A percentile compares a stretch with the other conserved stretches of the same genome.
Evolutionary conservation across 176 grass and related monocot species (phyloP).

Genomic region (Carex parvula): DNA sequence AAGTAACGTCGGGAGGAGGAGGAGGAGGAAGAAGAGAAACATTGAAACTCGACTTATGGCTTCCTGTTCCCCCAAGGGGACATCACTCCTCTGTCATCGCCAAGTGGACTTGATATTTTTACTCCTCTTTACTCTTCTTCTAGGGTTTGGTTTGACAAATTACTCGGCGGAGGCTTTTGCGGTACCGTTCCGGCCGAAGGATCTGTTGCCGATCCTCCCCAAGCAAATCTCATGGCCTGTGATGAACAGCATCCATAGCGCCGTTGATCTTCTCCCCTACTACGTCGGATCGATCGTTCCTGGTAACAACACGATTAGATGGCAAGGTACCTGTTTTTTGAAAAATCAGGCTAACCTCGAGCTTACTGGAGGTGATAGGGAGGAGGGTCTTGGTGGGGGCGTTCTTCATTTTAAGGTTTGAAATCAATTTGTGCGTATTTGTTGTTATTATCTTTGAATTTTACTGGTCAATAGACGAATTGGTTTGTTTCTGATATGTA

Average conservation of each 20-base stretch:
- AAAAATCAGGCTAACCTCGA: constrained; percentile 66
- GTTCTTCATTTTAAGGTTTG: constrained; percentile 66
- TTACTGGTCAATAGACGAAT: not conserved
- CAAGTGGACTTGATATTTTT: not conserved
- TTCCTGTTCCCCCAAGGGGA: not conserved
- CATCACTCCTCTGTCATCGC: not conserved
- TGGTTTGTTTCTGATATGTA: not conserved
- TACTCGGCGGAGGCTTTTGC: constrained; percentile 31
- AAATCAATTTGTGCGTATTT: not conserved
- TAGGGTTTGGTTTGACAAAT: constrained; percentile 10
- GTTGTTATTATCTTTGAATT: not conserved
- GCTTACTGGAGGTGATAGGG: constrained; percentile 53
- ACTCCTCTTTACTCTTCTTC: constrained; percentile 7
- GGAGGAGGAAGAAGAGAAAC: not conserved
- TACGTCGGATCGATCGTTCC: constrained; percentile 68
- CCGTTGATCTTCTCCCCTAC: constrained; percentile 80
- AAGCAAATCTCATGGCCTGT: constrained; percentile 84
- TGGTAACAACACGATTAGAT: constrained; percentile 31
- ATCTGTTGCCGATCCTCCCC: constrained; percentile 83
- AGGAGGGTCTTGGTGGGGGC: constrained; percentile 51
- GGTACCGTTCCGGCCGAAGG: constrained; percentile 64
- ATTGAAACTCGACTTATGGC: not conserved
- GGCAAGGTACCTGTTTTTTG: constrained; percentile 78
- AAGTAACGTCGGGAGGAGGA: too few species aligned
- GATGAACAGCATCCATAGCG: constrained; percentile 80